phyloP scores from a whole-genome alignment of 768 basidiomycete species.

The Hygrophorus russula region DNA sequence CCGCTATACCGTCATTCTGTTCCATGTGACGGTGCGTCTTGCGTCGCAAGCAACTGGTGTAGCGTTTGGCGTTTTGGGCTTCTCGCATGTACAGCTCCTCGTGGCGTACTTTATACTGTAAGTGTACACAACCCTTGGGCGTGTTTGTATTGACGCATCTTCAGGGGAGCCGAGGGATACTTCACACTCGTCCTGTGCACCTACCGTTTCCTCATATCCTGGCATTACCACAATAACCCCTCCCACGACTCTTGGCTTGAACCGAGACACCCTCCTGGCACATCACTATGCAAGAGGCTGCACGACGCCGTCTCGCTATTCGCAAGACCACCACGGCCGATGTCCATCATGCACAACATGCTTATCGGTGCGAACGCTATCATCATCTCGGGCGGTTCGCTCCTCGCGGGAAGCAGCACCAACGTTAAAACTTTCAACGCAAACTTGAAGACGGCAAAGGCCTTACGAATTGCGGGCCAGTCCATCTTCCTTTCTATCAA shows the following conservation, averaged over 20 bases:
- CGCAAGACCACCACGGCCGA: constrained; percentile 14
- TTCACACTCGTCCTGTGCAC: constrained; percentile 23
- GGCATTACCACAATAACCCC: constrained; percentile 23
- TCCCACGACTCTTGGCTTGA: constrained; percentile 23
- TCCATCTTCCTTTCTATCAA: constrained; percentile 22
- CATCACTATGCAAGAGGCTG: constrained; percentile 11
- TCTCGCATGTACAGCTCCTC: constrained; percentile 16
- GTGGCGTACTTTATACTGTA: constrained; percentile 21
- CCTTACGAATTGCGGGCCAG: constrained; percentile 20
- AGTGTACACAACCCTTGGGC: constrained; percentile 1
- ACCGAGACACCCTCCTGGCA: constrained; percentile 13
- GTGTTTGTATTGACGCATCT: constrained; percentile 1
- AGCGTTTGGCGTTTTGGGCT: constrained; percentile 22
- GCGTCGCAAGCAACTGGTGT: constrained; percentile 25
- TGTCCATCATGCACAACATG: constrained; percentile 19
- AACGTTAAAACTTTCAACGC: constrained; percentile 6
- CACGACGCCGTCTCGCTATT: constrained; percentile 16
- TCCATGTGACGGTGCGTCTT: constrained; percentile 22
- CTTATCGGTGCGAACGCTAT: constrained; percentile 21
- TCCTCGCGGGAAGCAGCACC: constrained; percentile 16
- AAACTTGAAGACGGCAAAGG: constrained; percentile 15
- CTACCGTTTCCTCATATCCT: constrained; percentile 23
- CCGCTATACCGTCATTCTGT: constrained; percentile 20
- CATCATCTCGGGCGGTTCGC: constrained; percentile 22
- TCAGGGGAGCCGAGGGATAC: constrained; percentile 20